Base-by-base conservation (phyloP, 2,329 filamentous ascomycete genomes). In the Botrytis hyacinthi region DNA sequence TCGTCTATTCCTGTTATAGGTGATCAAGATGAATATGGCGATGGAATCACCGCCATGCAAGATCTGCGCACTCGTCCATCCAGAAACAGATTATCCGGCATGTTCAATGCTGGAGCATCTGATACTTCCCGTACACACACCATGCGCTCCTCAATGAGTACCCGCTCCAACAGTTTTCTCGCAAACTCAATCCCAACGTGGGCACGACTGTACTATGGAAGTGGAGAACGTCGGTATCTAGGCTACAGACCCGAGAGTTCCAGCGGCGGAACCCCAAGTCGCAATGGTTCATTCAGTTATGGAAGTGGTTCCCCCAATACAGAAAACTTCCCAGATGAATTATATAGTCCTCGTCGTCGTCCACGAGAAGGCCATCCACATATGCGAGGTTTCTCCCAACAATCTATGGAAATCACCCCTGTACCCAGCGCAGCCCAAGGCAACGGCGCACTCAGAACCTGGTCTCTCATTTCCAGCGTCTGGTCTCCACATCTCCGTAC, bases 401-500 rank as follows among this genome's bases (percentile, higher is more conserved):
- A 73, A 8, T 86, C 85, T n/a, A 82, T 87, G 80, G 85, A 86
- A 35, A 86, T 86, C 51, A 80, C 79, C 6, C 81, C 83, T 12
- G 81, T 79, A n/a, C 73, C 76, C 29, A 70, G 67, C 35, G 72
- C 69, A 14, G 72, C 65, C 54, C 71, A 77, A 70, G 76, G 46
- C 16, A 59, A 74, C 32, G 74, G 76, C 32, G 75, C 75, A 20
- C 78, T 78, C 44, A 77, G 80, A 66, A 79, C 80, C 76, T 88
- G 90, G 72, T 87, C 88, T 76, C 42, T 73, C 37, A 86, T 92
- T 77, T 88, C 90, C 54, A 87, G 88, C 76, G 86, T 92, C 76
- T 93, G 91, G 90, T 93, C 91, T 5, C 92, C 92, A 16, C 92
- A 94, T 82, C 83, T 95, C 44, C 87, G 87, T 69, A 84, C 85